A percentile compares a stretch with the other conserved stretches of the same genome.
Conservation (phyloP, 73 alveolate species). For the Paramecium primaurelia region DNA sequence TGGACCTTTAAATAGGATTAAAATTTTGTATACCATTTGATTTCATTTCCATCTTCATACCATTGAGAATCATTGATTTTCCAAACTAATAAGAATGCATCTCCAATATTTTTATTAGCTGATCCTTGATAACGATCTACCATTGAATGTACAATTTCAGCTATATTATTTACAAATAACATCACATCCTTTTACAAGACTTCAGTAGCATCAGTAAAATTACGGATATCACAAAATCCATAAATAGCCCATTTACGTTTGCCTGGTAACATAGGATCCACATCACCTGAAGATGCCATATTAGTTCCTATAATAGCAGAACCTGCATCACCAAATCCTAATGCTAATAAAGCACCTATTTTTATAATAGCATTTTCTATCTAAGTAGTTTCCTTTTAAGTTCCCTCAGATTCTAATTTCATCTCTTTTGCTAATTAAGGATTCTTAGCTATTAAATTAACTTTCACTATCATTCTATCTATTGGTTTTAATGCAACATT, state of each 20-base stretch:
- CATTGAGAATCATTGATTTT: constrained; percentile 83
- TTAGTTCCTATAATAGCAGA: constrained; percentile 73
- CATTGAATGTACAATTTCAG: constrained; percentile 96
- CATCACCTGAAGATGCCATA: constrained; percentile 77
- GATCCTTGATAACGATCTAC: constrained; percentile 95
- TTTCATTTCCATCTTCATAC: constrained; percentile 37
- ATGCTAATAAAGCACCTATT: constrained; percentile 85
- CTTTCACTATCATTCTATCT: constrained; percentile 82
- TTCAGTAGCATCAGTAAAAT: constrained; percentile 87
- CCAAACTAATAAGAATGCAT: constrained; percentile 99
- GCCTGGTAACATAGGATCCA: constrained; percentile 83
- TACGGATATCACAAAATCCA: constrained; percentile 90
- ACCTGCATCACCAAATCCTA: constrained; percentile 89
- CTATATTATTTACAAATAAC: constrained; percentile 98
- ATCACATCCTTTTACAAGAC: constrained; percentile 92
- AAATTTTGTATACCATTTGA: constrained; percentile 64
- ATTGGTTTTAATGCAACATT: constrained; percentile 80
- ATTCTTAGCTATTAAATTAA: constrained; percentile 71
- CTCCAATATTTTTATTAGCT: constrained; percentile 99
- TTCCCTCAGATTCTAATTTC: constrained; percentile 54
- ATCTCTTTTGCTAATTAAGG: constrained; percentile 69
- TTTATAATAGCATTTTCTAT: constrained; percentile 97
- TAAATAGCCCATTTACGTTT: constrained; percentile 76
- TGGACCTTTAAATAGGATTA: constrained; percentile 57
- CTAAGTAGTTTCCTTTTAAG: constrained; percentile 80